Evolutionary conservation across 2,329 filamentous ascomycete species (phyloP), one percentile per base, ranked within the genome.

Genomic region (Fusarium sororula): DNA sequence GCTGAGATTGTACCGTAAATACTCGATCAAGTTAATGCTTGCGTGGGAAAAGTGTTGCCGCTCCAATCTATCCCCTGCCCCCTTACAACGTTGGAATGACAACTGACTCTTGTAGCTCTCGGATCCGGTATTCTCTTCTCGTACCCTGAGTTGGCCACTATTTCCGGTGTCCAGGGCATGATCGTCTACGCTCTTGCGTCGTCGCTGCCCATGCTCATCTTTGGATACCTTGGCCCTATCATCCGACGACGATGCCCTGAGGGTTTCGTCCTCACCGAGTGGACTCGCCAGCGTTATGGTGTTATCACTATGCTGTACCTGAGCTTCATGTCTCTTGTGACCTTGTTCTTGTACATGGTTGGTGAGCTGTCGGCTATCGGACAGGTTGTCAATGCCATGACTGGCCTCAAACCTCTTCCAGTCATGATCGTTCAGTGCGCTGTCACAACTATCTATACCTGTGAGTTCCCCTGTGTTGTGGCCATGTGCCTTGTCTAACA

Each of bases 21-120:
- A 96, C 93, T 96, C 93, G 94, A 96, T 94, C 94, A 96, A 96
- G 94, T 94, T 96, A 96, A 96, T 95, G 92, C 94, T 96, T 96
- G 94, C 94, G 94, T 96, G 94, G 92, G 94, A 93, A 96, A 95
- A 89, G 94, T 96, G 93, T 93, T 95, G 93, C 93, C 93, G 93
- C 93, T 94, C 90, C 85, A 83, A 80, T 77, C 65, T 79, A 81
- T 79, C 77, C 75, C 77, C 69, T 72, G 70, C 64, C 58, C 73
- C 51, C 65, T 51, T 68, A 28, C 24, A 61, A 67, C 71, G 24
- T 55, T 54, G 55, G 65, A 74, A 60, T 55, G 47, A 68, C 75
- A 80, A 83, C 86, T 89, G 83, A 89, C 82, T 80, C 79, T 77
- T 80, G 77, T 82, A 96, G 94, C 91, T 77, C 90, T 96, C 83